Base-by-base conservation (phyloP, 2,329 filamentous ascomycete genomes). In the Alternaria consortialis region DNA sequence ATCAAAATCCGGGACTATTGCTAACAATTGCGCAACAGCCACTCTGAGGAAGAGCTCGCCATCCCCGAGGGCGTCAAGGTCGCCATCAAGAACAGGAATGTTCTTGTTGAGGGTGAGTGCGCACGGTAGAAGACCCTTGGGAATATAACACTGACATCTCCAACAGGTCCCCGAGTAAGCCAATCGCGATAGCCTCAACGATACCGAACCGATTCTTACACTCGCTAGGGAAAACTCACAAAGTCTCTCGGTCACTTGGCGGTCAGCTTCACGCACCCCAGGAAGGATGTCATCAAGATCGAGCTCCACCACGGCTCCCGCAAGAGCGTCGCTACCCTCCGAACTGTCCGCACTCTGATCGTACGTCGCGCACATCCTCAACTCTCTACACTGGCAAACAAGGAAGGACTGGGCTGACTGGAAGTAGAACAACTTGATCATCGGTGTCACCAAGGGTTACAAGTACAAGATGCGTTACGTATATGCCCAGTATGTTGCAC, bases 401-500 rank as follows among this genome's bases (percentile, higher is more conserved):
- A 12, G 31, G 23, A 43, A 37, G 63, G 44, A 61, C 31, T 36
- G 54, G 66, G 53, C 74, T 75, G 64, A 77, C 67, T 60, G 50
- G 60, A 23, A 54, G 34, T 56, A 77, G 74, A 92, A 96, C 89
- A 99, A 99, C 91, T 83, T 99, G 86, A 92, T 99, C 84, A 90
- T 94, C 79, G 95, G 95, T 84, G 95, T 99, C 74, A 99, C 95
- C 83, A 97, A 94, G 88, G 95, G 95, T 76, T 99, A 91, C 92
- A 96, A 96, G 88, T 99, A 99, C 91, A 99, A 99, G 92, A 98
- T 99, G 94, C 93, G 96, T 80, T 99, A 99, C 87, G 95, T 99
- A 85, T 99, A 99, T 84, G 95, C 95, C 83, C 95, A 99, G 73
- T 75, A 74, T 39, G 73, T 73, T 20, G 37, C 39, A 43, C 60